Evolutionary conservation across 306 rosid species (phyloP).

Genomic region (Sophora flavescens): DNA sequence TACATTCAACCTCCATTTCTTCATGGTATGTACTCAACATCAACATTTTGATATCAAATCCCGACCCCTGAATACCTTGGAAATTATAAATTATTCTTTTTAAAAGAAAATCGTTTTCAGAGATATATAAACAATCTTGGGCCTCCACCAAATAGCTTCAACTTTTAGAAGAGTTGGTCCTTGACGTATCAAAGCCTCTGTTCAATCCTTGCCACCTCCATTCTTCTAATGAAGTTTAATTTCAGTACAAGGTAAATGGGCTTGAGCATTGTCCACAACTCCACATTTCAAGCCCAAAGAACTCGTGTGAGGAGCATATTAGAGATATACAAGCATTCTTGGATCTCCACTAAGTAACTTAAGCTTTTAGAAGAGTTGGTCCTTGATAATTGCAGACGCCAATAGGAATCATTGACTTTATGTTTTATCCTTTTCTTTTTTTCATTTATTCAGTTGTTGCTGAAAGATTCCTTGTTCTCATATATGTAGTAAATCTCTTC

Average conservation of each 20-base stretch:
- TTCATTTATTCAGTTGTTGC: conserved; percentile 4
- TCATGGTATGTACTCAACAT: background rate
- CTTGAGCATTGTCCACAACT: background rate
- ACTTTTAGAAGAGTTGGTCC: background rate
- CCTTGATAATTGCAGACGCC: background rate
- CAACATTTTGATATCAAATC: conserved; percentile 15
- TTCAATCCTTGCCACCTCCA: background rate
- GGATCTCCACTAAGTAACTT: background rate
- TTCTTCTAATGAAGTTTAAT: background rate
- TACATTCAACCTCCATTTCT: background rate
- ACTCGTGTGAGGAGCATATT: background rate
- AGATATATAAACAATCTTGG: background rate
- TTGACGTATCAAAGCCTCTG: background rate
- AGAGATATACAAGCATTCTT: background rate
- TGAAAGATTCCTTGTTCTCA: background rate
- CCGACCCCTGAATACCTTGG: background rate
- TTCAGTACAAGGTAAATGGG: background rate
- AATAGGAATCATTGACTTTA: background rate
- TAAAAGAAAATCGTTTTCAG: background rate
- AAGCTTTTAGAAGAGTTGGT: background rate
- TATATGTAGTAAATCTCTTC: background rate
- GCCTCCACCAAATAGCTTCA: conserved; percentile 8
- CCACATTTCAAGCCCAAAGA: background rate
- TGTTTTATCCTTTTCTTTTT: background rate
- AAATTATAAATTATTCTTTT: conserved; percentile 18